Base-by-base conservation (phyloP, 108 stramenopile genomes). In the Cyclotella atomus region DNA sequence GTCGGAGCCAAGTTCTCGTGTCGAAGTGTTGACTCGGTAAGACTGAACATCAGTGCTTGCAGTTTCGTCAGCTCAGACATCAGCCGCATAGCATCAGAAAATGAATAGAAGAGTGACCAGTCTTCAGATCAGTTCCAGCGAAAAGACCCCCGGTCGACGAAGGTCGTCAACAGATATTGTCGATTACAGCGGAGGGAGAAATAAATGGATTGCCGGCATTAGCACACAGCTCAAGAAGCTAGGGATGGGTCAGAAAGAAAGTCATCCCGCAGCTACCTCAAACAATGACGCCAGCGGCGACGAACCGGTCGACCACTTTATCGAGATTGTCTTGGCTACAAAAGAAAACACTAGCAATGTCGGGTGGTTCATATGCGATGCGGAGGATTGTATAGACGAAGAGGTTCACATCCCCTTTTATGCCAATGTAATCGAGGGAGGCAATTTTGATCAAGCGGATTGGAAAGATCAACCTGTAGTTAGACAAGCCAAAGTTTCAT, bases 271-370 rank as follows among this genome's bases (percentile, higher is more conserved):
- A 57, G 29, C 6, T 32, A 7, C 10, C 23, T 5, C 0, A 52
- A 57, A 10, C 47, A 49, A 19, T 49, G n/a, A 32, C 1, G 36
- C 23, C 29, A 27, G 60, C 24, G 19, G 16, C 33, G 24, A 14
- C 12, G 46, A 62, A 17, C 60, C 45, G 24, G 2, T 44, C 3
- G 53, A 57, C 25, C 56, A 65, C 46, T 65, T 41, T 16, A 29
- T 75, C 16, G 74, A 75, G 27, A 17, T 75, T 17, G 65, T 75
- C 16, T 41, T 67, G 14, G 74, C 74, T 25, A 75, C 74, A 34
- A 67, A 59, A 60, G 74, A 75, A 28, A 75, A 36, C 45, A 75
- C 65, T 2, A 59, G 65, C 19, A 20, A 60, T 27, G 74, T 75
- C 9, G 74, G 74, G 4, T 59, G 55, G 65, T 23, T 75, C 24